Conservation (phyloP, 805 yeast species). For the Spathaspora passalidarum region DNA sequence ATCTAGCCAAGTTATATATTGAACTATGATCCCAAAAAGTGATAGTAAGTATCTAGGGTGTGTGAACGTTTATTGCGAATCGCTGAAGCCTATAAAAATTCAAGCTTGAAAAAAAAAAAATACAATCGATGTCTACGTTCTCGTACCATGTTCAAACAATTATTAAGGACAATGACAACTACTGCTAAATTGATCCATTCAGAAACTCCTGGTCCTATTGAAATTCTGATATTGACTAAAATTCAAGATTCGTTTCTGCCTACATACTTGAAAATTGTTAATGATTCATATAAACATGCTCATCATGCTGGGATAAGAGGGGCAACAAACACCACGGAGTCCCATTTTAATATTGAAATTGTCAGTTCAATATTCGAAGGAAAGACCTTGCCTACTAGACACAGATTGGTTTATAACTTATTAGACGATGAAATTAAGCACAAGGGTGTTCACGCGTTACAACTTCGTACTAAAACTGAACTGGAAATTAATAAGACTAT, state of each 20-base stretch:
- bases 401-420: constrained; percentile 66
- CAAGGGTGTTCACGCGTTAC: constrained; percentile 84
- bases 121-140: neutral
- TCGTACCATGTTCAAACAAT: constrained; percentile 7
- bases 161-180: constrained; percentile 6
- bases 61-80: too few species aligned
- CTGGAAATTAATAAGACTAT: constrained; percentile 13
- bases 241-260: constrained; percentile 44
- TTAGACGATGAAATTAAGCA: constrained; percentile 69
- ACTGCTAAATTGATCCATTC: constrained; percentile 10
- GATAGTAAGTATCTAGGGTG: too few species aligned
- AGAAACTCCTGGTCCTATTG: constrained; percentile 44
- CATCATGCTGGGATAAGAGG: constrained; percentile 82
- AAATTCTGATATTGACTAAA: constrained; percentile 44
- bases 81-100: neutral
- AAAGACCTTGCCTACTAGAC: constrained; percentile 67
- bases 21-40: too few species aligned
- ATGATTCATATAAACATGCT: constrained; percentile 86
- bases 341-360: constrained; percentile 76
- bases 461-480: constrained; percentile 72
- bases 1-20: too few species aligned
- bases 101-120: neutral
- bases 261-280: constrained; percentile 48
- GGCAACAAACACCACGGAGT: constrained; percentile 68
- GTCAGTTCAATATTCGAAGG: constrained; percentile 70